These are phyloP conservation scores for Abelmoschus esculentus DNA, from an alignment of 345 rosid genomes.

Conservation along the genomic window DNA sequence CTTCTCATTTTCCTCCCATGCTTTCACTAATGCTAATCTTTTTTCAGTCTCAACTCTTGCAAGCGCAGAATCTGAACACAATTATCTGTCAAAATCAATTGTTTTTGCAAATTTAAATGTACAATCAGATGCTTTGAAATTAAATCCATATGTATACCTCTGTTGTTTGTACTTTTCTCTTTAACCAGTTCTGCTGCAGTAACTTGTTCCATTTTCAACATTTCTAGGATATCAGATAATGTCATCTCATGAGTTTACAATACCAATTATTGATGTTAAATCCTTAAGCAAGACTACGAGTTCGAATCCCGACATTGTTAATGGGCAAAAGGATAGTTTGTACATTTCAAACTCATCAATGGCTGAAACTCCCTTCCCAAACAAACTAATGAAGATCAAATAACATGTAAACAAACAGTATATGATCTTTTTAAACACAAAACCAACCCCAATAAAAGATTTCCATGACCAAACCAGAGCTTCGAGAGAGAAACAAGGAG, in stretches of 20 bases:
- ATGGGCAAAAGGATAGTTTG: too few relatives aligned
- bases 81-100: neutral
- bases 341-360: too few relatives aligned
- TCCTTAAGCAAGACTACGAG: too few relatives aligned
- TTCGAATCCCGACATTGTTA: too few relatives aligned
- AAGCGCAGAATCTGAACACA: constrained; percentile 34
- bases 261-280: too few relatives aligned
- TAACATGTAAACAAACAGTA: too few relatives aligned
- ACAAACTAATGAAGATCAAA: too few relatives aligned
- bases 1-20: constrained; percentile 86
- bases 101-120: neutral
- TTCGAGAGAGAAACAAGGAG: neutral
- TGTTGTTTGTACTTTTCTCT: constrained; percentile 17
- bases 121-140: constrained; percentile 1
- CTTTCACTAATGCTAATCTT: constrained; percentile 50
- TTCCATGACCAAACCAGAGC: neutral
- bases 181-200: constrained; percentile 4
- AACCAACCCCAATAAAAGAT: neutral
- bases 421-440: too few relatives aligned
- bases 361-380: too few relatives aligned
- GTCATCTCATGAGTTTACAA: too few relatives aligned
- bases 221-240: neutral
- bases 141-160: constrained; percentile 14
- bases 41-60: constrained; percentile 52
- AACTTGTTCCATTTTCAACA: constrained; percentile 18